phyloP scores from a whole-genome alignment of 331 rosid genomes.

The Phaseolus coccineus region DNA sequence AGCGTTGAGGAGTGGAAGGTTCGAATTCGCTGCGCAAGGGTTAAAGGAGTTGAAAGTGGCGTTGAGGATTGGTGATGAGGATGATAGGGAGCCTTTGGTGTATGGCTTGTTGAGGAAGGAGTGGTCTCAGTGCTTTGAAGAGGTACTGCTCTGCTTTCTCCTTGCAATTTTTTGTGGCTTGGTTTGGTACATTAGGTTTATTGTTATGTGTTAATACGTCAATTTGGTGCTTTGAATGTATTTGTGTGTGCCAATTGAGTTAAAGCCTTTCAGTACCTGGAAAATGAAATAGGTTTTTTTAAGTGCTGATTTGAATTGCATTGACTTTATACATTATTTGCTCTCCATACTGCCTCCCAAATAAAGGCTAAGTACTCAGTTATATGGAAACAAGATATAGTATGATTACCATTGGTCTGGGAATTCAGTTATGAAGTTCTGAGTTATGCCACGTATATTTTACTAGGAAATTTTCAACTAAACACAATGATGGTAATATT shows the following conservation, averaged over 20 bases:
- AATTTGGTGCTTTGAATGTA: conserved; percentile 6
- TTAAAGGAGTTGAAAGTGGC: conserved; percentile 70
- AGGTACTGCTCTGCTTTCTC: conserved; percentile 52
- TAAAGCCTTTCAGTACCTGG: conserved; percentile 16
- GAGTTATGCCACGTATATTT: conserved; percentile 1
- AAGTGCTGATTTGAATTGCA: not conserved
- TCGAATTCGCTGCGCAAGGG: conserved; percentile 72
- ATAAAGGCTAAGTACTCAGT: not conserved
- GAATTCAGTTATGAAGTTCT: conserved; percentile 18
- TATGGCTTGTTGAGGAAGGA: conserved; percentile 78
- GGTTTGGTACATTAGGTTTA: not conserved
- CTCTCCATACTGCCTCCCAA: not conserved
- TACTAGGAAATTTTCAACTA: not conserved
- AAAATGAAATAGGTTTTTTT: conserved; percentile 1
- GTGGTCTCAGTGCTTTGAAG: conserved; percentile 86
- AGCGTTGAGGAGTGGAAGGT: conserved; percentile 66
- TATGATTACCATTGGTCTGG: conserved; percentile 15
- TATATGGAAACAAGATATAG: conserved; percentile 6
- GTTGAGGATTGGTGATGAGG: conserved; percentile 53
- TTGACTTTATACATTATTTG: not conserved
- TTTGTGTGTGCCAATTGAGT: conserved; percentile 7
- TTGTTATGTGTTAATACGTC: not conserved
- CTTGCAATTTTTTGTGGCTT: not conserved
- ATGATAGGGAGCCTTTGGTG: conserved; percentile 77
- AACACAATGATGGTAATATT: not conserved